Conservation (phyloP, 768 basidiomycete genomes). For the Clitopilus passeckerianus region DNA sequence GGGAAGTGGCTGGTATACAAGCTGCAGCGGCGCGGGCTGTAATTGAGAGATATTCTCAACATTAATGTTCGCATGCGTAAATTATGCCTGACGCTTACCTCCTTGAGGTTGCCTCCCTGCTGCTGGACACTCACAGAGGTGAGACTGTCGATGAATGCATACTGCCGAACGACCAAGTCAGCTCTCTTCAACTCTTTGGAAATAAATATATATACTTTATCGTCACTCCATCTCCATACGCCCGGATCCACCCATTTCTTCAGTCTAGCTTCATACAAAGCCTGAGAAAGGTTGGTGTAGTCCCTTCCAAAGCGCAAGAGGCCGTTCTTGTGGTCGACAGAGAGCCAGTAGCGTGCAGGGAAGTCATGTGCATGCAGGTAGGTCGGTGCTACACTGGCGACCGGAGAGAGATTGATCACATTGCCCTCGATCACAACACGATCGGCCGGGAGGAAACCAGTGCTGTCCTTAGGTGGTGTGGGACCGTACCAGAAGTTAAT, state of each 20-base stretch:
- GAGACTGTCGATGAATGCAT: conserved; percentile 7
- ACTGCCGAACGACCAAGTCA: not conserved
- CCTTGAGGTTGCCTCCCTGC: not conserved
- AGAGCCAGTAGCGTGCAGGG: conserved; percentile 6
- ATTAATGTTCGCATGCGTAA: too few relatives aligned
- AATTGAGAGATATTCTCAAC: not conserved
- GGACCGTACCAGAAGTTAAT: not conserved
- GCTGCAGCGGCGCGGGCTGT: not conserved
- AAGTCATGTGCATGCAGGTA: not conserved
- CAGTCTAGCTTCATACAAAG: conserved; percentile 5
- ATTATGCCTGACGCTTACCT: too few relatives aligned
- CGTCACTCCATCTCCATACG: not conserved
- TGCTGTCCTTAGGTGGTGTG: not conserved
- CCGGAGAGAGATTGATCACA: not conserved
- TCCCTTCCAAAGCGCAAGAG: conserved; percentile 8
- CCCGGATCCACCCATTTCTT: conserved; percentile 1
- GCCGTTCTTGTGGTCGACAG: conserved; percentile 10
- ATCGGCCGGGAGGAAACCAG: not conserved
- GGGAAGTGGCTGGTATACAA: conserved; percentile 3
- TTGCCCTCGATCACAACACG: not conserved
- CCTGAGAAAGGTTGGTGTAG: conserved; percentile 4
- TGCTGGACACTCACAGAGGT: conserved; percentile 2
- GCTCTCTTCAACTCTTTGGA: not conserved
- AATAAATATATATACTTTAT: not conserved
- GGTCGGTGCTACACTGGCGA: not conserved